Evolutionary conservation across 441 rosid species (phyloP), one percentile per base, ranked within the genome.

Genomic region (Rhodomyrtus psidioides): DNA sequence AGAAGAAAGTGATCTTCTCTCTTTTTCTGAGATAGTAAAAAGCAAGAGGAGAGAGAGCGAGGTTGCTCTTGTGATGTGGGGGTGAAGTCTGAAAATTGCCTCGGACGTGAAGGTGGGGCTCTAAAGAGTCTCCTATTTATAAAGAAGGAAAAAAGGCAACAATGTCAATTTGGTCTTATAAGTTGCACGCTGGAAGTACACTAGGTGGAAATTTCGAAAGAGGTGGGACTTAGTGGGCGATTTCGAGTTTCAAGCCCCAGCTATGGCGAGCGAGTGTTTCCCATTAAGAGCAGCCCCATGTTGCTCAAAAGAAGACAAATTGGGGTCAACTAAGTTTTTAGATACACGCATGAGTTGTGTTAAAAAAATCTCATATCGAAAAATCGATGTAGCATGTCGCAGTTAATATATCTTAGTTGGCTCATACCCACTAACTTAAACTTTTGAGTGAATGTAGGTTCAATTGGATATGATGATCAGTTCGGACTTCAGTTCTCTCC

Each of bases 91-190:
- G 46, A 82, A 81, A 55, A 17, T 12, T 53, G 83, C n/a, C 51
- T 28, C 28, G 83, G 30, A 28, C 34, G 57, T 15, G 59, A 55
- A n/a, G 46, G 34, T 4, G 55, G 39, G 9, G 26, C 6, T 17
- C 59, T 5, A 51, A 65, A 89, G 83, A 62, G 79, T 81, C 88
- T 46, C 85, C 86, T 65, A 86, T 88, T 87, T 91, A 88, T 87
- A 89, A 56, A 89, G 57, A 55, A 85, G 55, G n/a, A 54, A 16
- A 30, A 82, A 34, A 34, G 34, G 26, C 83, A 34, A 34, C 5
- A 9, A 24, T 0, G 49, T 65, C 46, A 65, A 12, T 34, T 62
- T 30, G 26, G n/a, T 21, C 76, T 19, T 21, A 34, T 2, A 42
- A 55, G 58, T 53, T 84, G 90, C 83, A 82, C 90, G 82, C 51